Percentiles rank a stretch among this genome's conserved stretches.
These are phyloP conservation scores for Yamadazyma endophytica DNA, from an alignment of 805 yeast species.

Conservation along the genomic window DNA sequence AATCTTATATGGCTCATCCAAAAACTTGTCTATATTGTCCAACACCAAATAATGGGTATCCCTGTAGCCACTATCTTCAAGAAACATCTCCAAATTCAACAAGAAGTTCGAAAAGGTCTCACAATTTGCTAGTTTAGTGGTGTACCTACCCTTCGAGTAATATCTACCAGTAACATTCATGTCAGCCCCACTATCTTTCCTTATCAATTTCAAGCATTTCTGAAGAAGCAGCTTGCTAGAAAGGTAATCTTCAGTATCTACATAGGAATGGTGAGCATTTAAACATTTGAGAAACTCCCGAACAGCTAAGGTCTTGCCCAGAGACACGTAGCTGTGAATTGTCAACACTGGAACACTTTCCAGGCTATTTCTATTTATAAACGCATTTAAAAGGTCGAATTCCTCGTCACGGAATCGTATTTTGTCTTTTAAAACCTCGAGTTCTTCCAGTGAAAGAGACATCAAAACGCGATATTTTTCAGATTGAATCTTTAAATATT, in stretches of 20 bases:
- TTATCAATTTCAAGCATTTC: slow-evolving; percentile 34
- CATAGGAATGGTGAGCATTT: slow-evolving; percentile 21
- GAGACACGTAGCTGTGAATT: slow-evolving; percentile 46
- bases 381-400: slow-evolving; percentile 29
- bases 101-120: slow-evolving; percentile 40
- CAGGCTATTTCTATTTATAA: slow-evolving; percentile 23
- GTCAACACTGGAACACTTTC: slow-evolving; percentile 33
- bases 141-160: slow-evolving; percentile 22
- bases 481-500: neutral
- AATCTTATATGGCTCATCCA: slow-evolving; percentile 39
- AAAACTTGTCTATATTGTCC: slow-evolving; percentile 45
- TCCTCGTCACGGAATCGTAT: slow-evolving; percentile 36
- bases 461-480: too few relatives aligned
- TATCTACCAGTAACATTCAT: slow-evolving; percentile 14
- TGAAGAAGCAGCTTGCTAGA: slow-evolving; percentile 39
- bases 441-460: too few relatives aligned
- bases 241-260: slow-evolving; percentile 45
- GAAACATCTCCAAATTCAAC: slow-evolving; percentile 36
- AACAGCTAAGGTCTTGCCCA: slow-evolving; percentile 45
- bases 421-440: too few relatives aligned
- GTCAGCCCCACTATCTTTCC: slow-evolving; percentile 30
- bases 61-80: slow-evolving; percentile 22
- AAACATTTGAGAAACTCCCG: slow-evolving; percentile 23
- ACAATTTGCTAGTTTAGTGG: slow-evolving; percentile 27
- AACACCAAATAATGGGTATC: slow-evolving; percentile 42